These are phyloP conservation scores for Syzygium grande DNA, from an alignment of 345 rosid species.

Conservation along the genomic window DNA sequence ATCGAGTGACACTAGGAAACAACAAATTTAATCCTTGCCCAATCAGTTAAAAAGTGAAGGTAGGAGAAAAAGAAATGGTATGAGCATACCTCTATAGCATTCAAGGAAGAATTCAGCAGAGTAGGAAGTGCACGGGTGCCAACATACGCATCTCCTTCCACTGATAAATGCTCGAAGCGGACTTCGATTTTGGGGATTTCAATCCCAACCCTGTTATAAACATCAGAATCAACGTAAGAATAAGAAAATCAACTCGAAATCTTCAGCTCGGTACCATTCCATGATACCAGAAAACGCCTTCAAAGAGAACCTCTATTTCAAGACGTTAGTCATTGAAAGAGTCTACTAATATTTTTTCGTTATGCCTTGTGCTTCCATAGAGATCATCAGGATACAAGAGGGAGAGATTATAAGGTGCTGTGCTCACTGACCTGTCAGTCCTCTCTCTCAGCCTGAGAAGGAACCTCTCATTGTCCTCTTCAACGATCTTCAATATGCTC, in stretches of 20 bases:
- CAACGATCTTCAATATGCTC: conserved; percentile 38
- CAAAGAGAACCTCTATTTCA: not conserved
- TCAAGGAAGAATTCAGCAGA: conserved; percentile 28
- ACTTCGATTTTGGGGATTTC: conserved; percentile 44
- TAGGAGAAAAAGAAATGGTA: not conserved
- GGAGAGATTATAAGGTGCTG: not conserved
- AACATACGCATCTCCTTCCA: conserved; percentile 47
- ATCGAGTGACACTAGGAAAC: not conserved
- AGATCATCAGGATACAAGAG: not conserved
- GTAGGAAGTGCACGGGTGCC: conserved; percentile 56
- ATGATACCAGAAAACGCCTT: not conserved
- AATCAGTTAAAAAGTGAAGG: not conserved
- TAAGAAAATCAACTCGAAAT: not conserved
- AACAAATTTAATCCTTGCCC: not conserved
- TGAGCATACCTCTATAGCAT: conserved; percentile 27
- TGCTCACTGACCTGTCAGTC: conserved; percentile 33
- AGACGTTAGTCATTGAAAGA: not conserved
- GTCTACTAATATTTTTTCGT: not conserved
- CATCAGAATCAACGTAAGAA: not conserved
- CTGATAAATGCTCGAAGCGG: conserved; percentile 29
- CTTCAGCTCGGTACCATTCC: not conserved
- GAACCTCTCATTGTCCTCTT: conserved; percentile 49
- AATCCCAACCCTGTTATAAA: conserved; percentile 36
- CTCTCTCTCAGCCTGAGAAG: conserved; percentile 34
- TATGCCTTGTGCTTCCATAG: not conserved